Percentiles rank a stretch among this genome's conserved stretches.
phyloP scores from a whole-genome alignment of 768 basidiomycete species.

The Candolleomyces aberdarensis region DNA sequence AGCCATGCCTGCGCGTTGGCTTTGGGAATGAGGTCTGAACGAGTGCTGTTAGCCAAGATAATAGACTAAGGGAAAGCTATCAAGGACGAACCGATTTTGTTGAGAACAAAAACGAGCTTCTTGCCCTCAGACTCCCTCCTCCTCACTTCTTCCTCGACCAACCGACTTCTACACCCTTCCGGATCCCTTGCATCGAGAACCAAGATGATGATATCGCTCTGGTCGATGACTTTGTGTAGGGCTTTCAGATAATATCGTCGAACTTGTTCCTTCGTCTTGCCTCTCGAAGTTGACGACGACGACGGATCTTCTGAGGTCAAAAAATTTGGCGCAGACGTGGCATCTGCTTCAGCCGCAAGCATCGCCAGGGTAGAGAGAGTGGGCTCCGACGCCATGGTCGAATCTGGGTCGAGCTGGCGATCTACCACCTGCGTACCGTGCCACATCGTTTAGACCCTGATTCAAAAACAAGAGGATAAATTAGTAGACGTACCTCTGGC shows the following conservation, averaged over 20 bases:
- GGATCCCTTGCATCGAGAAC: slow-evolving; percentile 95
- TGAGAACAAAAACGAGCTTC: slow-evolving; percentile 90
- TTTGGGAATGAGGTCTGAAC: slow-evolving; percentile 81
- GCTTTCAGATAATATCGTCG: slow-evolving; percentile 74
- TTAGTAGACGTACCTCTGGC: slow-evolving; percentile 25
- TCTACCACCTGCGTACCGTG: slow-evolving; percentile 16
- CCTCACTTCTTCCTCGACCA: slow-evolving; percentile 93
- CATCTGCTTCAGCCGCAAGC: slow-evolving; percentile 38
- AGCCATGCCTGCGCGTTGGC: slow-evolving; percentile 90
- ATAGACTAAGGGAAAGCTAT: neutral
- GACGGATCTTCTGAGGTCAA: slow-evolving; percentile 26
- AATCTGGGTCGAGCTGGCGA: slow-evolving; percentile 47
- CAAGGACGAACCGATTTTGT: slow-evolving; percentile 79
- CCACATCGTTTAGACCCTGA: slow-evolving; percentile 1
- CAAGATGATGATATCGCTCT: slow-evolving; percentile 86
- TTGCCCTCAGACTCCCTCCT: slow-evolving; percentile 86
- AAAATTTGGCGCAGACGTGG: slow-evolving; percentile 3
- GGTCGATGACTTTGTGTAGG: slow-evolving; percentile 89
- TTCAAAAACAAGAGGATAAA: slow-evolving; percentile 1
- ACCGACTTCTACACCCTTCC: slow-evolving; percentile 84
- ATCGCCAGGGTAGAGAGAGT: slow-evolving; percentile 60
- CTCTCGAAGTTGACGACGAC: slow-evolving; percentile 19
- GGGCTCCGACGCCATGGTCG: slow-evolving; percentile 72
- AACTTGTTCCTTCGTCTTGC: slow-evolving; percentile 66
- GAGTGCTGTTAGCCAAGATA: neutral